Conservation (phyloP, 768 basidiomycete species). For the Termitomyces sp. region DNA sequence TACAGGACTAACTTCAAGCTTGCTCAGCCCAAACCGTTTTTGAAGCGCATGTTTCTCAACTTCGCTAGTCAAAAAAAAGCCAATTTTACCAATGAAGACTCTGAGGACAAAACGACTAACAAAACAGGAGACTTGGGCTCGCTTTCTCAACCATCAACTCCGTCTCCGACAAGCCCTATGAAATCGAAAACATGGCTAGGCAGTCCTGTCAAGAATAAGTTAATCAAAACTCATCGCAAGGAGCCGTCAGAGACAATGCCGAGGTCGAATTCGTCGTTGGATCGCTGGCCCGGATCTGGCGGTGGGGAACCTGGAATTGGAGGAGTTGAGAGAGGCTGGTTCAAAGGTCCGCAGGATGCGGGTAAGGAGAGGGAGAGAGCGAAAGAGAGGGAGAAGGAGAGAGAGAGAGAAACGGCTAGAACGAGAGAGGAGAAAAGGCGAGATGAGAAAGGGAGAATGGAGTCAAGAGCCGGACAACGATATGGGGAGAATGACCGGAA, state of each 20-base stretch:
- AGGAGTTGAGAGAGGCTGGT: not conserved
- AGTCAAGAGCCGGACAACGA: not conserved
- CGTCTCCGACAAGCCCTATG: not conserved
- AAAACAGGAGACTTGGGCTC: too few species aligned
- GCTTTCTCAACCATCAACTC: not conserved
- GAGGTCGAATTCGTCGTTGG: not conserved
- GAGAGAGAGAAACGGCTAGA: not conserved
- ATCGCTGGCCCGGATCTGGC: not conserved
- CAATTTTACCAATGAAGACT: not conserved
- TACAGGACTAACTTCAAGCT: not conserved
- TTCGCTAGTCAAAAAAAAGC: not conserved
- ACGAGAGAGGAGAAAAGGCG: not conserved
- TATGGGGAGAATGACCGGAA: not conserved
- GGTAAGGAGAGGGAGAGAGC: not conserved
- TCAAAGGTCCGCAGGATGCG: not conserved
- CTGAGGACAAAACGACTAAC: not conserved
- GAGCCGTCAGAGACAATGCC: not conserved
- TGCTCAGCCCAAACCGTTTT: not conserved
- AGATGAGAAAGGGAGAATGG: not conserved
- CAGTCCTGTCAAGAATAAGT: constrained; percentile 1
- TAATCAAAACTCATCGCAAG: not conserved
- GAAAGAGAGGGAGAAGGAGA: not conserved
- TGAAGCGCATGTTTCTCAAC: constrained; percentile 3
- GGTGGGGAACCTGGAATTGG: not conserved
- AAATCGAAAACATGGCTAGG: not conserved